phyloP scores from a whole-genome alignment of 139 green algal species.

The Trebouxia sp. region DNA sequence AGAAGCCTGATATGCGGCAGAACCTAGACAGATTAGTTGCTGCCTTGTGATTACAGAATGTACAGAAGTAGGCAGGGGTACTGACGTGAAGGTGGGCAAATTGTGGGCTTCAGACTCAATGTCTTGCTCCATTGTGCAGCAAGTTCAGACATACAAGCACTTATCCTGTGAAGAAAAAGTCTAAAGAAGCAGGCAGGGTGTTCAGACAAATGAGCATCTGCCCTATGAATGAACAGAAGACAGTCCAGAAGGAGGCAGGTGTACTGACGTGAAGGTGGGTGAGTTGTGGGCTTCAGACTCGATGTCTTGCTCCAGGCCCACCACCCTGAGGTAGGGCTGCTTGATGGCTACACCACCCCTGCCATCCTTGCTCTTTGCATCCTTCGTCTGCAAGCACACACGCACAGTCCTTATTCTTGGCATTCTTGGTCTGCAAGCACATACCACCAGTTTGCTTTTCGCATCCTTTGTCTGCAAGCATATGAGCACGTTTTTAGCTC shows the following conservation, averaged over 20 bases:
- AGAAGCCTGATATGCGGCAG: too few species aligned
- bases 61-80: not conserved
- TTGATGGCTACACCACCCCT: conserved; percentile 67
- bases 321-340: conserved; percentile 94
- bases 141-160: too few species aligned
- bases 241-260: not conserved
- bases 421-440: not conserved
- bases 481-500: too few species aligned
- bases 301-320: conserved; percentile 84
- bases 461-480: not conserved
- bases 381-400: not conserved
- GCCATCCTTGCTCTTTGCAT: conserved; percentile 53
- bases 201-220: not conserved
- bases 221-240: not conserved
- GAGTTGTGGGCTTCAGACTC: conserved; percentile 69
- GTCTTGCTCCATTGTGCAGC: conserved; percentile 89
- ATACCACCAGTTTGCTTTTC: conserved; percentile 32
- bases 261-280: conserved; percentile 72
- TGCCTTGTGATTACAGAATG: not conserved
- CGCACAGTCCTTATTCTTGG: too few species aligned
- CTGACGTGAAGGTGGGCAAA: conserved; percentile 72
- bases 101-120: conserved; percentile 69
- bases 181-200: too few species aligned
- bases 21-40: not conserved
- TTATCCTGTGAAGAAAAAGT: too few species aligned